Evolutionary conservation across 1,284 basidiomycete species (phyloP), one percentile per base, ranked within the genome.

Genomic region (Naganishia sp.): DNA sequence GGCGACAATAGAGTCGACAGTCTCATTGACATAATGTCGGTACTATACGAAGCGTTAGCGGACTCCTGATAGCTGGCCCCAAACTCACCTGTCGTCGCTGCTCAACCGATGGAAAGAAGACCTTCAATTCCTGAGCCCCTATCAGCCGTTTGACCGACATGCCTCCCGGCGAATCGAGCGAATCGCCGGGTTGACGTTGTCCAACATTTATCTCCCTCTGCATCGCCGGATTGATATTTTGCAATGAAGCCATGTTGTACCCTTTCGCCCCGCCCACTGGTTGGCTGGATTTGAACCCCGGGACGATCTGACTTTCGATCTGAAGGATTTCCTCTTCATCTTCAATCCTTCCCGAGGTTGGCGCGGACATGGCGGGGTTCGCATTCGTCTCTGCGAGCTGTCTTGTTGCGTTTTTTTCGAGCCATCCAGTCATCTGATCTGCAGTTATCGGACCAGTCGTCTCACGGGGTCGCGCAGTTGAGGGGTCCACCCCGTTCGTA

Each of bases 11-110:
- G 63, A 32, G n/a, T 67, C 31, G 2, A 67, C 65, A 1, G 72
- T 71, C 39, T 71, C 67, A 25, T 68, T 61, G 6, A 69, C 47
- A 62, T 71, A 72, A 31, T 72, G 72, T 9, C 65, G 65, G 58
- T 66, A 71, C 68, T 71, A 28, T 17, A 17, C 7, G 21, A 0
- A 23, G 47, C 7, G 4, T 39, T 13, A 58, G 47, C 18, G 3
- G 46, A 10, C 5, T 17, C 45, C 11, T 21, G 31, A 56, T 10
- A 15, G 21, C 11, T 18, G 17, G 25, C n/a, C 25, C 11, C 41
- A 18, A 21, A 62, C 67, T 43, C 46, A 70, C 69, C 63, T 71
- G 67, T 9, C 70, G 68, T 15, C 71, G 55, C 43, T 72, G 70
- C 55, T 72, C 71, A 18, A 47, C 32, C 11, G 68, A 53, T n/a